Base-by-base conservation (phyloP, 2,329 filamentous ascomycete species). In the Ascochyta fabae region DNA sequence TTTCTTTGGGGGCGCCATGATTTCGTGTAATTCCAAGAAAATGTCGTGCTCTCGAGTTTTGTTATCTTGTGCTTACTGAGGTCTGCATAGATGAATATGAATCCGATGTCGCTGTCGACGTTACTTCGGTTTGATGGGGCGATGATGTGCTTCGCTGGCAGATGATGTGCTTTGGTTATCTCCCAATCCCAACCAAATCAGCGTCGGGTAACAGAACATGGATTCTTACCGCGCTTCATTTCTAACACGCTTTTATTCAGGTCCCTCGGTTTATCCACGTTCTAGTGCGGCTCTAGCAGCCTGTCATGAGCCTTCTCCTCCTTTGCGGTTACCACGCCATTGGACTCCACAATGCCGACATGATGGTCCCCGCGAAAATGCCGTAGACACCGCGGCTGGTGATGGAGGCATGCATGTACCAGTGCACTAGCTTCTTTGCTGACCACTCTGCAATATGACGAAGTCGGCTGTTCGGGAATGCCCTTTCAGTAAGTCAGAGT, bases 1-100 rank as follows among this genome's bases (percentile, higher is more conserved):
- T 61, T 75, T 77, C 59, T 77, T 77, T 5, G 40, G 48, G 33
- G 62, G 22, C 33, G 56, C 53, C 58, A 62, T 65, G 45, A 59
- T 62, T 54, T 66, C 59, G 59, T 58, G 53, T 48, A 33, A 41
- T 36, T 16, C 40, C 3, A 22, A 51, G 27, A 46, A 52, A 40
- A 61, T 68, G 58, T 66, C 59, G 59, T 64, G 58, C 47, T 66
- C 44, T 61, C 56, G 24, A 29, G 8, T 38, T 42, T 6, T 34
- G 6, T 29, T 47, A n/a, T 39, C 19, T 24, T 43, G 31, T 43
- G 23, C 47, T 43, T 33, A 46, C 31, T 24, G 46, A 38, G 36
- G 29, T n/a, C 34, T 43, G 47, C 36, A 50, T 42, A 43, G 27
- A 46, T 49, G 47, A 19, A 56, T 51, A 48, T 41, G 35, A 26